Evolutionary conservation across 805 yeast genomes (phyloP), one percentile per base, ranked within the genome.

Genomic region (Lipomyces oligophaga): DNA sequence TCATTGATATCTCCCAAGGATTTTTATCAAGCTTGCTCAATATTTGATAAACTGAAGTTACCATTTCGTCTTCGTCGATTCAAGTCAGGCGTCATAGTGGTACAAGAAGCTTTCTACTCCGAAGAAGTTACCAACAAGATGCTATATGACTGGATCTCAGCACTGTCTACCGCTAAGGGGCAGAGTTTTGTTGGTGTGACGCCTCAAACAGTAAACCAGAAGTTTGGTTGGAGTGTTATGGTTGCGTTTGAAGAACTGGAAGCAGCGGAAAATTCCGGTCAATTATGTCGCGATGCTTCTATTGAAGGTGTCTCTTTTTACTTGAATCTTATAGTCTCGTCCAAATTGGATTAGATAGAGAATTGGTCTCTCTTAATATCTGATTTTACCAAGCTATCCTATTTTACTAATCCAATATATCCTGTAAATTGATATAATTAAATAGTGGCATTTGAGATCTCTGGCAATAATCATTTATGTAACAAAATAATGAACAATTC

Each of bases 1-100:
- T 82, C 81, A 38, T 70, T 87, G 33, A 74, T 89, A 0, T 73
- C 85, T 1, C 85, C 96, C 0, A 65, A 64, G 20, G 94, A 86
- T 55, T 67, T 90, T 41, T 71, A 66, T 41, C 76, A 75, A 37
- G 80, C 95, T 0, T 74, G 86, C 43, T 71, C 70, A 22, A 61
- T 71, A 11, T 79, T 87, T 58, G 79, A 75, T 5, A 59, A 58
- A 5, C 66, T 88, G 35, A 70, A 76, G 5, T 67, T 90, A 13
- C 87, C 90, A 0, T 63, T 83, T 25, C 60, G 65, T 2, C 52
- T 75, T 46, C 68, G 69, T 54, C 69, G 58, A 36, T 69, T 73
- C 36, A 64, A 65, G 19, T 58, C 65, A 28, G 75, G 74, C 8
- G 59, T 73, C 13, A 51, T 60, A 22, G 72, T 73, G 3, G 67